Conservation (phyloP, 306 rosid genomes). For the Oemleria cerasiformis region DNA sequence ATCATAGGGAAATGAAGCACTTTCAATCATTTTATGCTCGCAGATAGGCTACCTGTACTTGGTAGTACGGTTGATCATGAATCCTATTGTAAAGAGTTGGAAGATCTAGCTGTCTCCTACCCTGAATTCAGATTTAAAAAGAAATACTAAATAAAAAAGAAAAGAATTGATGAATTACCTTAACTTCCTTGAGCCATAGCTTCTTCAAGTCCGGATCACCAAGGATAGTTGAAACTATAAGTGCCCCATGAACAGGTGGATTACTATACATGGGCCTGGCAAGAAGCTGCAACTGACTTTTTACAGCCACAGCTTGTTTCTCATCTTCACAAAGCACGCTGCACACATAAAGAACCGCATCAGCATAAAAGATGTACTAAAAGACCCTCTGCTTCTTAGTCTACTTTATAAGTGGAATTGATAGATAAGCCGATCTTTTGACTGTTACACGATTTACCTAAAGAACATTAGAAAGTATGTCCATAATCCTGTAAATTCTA, state of each 20-base stretch:
- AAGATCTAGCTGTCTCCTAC: neutral
- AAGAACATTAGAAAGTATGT: neutral
- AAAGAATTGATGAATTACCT: constrained; percentile 43
- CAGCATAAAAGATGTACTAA: neutral
- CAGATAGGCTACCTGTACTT: no score
- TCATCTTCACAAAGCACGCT: constrained; percentile 89
- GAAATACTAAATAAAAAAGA: neutral
- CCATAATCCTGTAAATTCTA: neutral
- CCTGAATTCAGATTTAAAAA: neutral
- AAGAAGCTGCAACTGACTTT: constrained; percentile 88
- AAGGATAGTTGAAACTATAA: constrained; percentile 77
- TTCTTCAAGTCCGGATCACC: constrained; percentile 73
- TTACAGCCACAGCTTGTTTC: constrained; percentile 89
- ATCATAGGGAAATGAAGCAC: neutral
- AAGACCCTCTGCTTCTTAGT: neutral
- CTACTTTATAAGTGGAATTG: neutral
- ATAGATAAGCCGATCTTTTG: neutral
- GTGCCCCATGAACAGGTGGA: constrained; percentile 93
- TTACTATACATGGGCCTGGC: constrained; percentile 97
- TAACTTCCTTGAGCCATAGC: constrained; percentile 90
- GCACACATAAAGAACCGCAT: constrained; percentile 21
- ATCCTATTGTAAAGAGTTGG: neutral
- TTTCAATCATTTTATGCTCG: neutral
- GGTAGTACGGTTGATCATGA: neutral
- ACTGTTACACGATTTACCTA: neutral